Evolutionary conservation across 257 asterid species (phyloP).

Genomic region (Paulownia fortunei): DNA sequence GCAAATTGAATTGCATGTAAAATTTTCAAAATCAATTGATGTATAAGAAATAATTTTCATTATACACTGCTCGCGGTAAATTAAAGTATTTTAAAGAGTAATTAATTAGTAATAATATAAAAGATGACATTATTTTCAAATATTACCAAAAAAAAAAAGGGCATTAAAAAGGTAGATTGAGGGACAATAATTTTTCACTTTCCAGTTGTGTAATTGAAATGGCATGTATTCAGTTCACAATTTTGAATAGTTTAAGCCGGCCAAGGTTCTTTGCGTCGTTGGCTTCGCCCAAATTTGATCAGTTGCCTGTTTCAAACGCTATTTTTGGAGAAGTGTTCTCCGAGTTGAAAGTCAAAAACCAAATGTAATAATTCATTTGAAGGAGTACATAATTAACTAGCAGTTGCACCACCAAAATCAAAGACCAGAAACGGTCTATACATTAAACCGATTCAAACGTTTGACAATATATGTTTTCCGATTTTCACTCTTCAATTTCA

Average conservation of each 20-base stretch:
- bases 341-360: conserved; percentile 24
- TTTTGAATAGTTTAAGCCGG: neutral
- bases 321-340: neutral
- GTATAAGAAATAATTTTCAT: no score
- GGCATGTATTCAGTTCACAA: neutral
- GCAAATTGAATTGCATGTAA: no score
- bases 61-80: no score
- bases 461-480: conserved; percentile 30
- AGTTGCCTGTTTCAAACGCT: neutral
- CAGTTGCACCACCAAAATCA: neutral
- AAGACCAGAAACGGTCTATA: conserved; percentile 32
- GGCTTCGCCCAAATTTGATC: neutral
- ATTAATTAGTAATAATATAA: no score
- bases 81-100: no score
- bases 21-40: no score
- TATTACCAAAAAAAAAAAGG: no score
- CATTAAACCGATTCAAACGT: conserved; percentile 33
- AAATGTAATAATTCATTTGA: no score
- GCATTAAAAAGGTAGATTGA: neutral
- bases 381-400: no score
- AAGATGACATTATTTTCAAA: no score
- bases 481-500: no score
- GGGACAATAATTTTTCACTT: neutral
- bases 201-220: neutral
- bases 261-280: no score